Conservation (phyloP, 805 yeast species). For the Candida sakaeoensis region DNA sequence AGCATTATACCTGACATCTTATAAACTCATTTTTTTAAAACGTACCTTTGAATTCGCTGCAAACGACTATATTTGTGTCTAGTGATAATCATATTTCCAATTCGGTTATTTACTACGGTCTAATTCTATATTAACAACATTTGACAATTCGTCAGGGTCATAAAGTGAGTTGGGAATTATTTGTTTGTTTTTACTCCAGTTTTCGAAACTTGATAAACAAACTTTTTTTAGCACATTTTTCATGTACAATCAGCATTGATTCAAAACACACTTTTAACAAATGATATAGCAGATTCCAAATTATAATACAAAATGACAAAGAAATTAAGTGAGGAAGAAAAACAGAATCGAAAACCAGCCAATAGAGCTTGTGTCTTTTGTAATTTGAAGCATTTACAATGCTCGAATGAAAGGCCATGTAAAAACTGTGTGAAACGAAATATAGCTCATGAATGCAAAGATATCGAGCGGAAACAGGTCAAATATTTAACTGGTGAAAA, state of each 20-base stretch:
- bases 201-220: background rate
- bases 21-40: no score
- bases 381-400: conserved; percentile 69
- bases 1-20: no score
- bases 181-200: conserved; percentile 1
- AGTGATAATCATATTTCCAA: no score
- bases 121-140: no score
- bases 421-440: conserved; percentile 65
- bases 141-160: no score
- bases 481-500: conserved; percentile 25
- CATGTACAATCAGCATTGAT: background rate
- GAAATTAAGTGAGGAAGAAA: conserved; percentile 51
- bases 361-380: conserved; percentile 70
- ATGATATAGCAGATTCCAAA: background rate
- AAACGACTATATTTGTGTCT: no score
- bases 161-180: no score
- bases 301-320: conserved; percentile 53
- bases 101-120: no score
- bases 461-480: conserved; percentile 53
- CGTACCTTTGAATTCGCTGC: no score
- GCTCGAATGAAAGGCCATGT: conserved; percentile 69
- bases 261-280: background rate
- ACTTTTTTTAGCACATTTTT: background rate
- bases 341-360: conserved; percentile 56
- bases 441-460: conserved; percentile 51